phyloP scores from a whole-genome alignment of 495 filamentous ascomycete genomes.

The Penicillium egyptiacum region DNA sequence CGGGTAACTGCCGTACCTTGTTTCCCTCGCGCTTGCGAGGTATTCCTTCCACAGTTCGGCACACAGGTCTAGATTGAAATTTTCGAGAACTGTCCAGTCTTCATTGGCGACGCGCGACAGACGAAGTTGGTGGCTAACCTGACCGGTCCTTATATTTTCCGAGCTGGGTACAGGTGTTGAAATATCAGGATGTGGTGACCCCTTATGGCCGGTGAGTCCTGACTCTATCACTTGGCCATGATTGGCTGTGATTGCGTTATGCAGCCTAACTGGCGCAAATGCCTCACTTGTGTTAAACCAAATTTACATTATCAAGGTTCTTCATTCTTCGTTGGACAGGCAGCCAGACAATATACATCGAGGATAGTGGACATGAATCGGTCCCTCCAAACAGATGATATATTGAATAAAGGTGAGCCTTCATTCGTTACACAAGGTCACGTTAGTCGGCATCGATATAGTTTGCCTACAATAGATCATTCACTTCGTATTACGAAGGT shows the following conservation, averaged over 20 bases:
- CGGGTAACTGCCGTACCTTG: slow-evolving; percentile 50
- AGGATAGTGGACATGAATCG: not conserved
- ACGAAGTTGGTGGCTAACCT: slow-evolving; percentile 51
- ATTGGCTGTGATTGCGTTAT: slow-evolving; percentile 8
- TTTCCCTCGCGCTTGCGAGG: slow-evolving; percentile 58
- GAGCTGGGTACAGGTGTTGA: not conserved
- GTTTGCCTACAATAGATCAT: no score
- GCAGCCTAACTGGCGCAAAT: slow-evolving; percentile 20
- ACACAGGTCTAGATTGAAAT: slow-evolving; percentile 66
- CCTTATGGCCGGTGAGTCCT: slow-evolving; percentile 55
- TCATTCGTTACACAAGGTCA: not conserved
- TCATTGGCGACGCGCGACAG: slow-evolving; percentile 51
- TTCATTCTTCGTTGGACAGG: not conserved
- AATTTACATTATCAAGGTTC: not conserved
- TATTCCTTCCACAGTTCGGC: slow-evolving; percentile 67
- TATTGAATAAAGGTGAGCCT: not conserved
- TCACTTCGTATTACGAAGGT: no score
- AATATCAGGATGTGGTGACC: not conserved
- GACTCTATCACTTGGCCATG: not conserved
- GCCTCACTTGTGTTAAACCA: not conserved
- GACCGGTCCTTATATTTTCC: slow-evolving; percentile 12
- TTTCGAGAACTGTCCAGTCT: slow-evolving; percentile 66
- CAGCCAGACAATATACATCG: not conserved
- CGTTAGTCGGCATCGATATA: no score
- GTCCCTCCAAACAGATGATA: no score